These are phyloP conservation scores for Aspergillus campestris DNA, from an alignment of 495 filamentous ascomycete species.

Conservation along the genomic window DNA sequence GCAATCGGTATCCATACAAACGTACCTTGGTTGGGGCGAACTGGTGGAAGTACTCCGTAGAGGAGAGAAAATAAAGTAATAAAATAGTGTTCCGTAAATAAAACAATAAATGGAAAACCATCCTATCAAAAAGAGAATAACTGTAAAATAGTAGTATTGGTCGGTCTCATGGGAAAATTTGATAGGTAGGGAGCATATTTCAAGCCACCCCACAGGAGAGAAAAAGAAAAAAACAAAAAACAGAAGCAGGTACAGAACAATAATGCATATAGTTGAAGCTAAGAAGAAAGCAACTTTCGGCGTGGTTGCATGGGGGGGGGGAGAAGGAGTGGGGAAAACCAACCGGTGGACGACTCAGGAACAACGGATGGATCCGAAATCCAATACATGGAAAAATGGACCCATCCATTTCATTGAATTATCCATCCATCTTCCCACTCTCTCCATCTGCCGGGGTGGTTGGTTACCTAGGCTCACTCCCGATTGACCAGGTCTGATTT, in stretches of 20 bases:
- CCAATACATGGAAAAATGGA: slow-evolving; percentile 10
- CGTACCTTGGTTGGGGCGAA: too few species aligned
- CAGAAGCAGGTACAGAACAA: slow-evolving; percentile 4
- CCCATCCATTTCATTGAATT: slow-evolving; percentile 7
- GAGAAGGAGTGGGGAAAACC: slow-evolving; percentile 11
- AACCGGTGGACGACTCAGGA: slow-evolving; percentile 7
- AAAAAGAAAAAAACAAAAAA: neutral
- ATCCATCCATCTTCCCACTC: too few species aligned
- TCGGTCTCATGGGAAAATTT: neutral
- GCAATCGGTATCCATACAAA: too few species aligned
- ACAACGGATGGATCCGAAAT: slow-evolving; percentile 18
- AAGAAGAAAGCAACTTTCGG: slow-evolving; percentile 11
- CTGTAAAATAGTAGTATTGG: too few species aligned
- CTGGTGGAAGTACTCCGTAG: too few species aligned
- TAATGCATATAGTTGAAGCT: slow-evolving; percentile 10
- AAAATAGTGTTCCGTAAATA: too few species aligned
- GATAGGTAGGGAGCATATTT: neutral
- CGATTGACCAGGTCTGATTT: too few species aligned
- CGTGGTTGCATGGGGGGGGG: slow-evolving; percentile 6
- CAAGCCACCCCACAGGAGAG: neutral
- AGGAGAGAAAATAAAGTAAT: too few species aligned
- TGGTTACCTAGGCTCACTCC: neutral
- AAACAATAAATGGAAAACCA: too few species aligned
- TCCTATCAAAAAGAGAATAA: too few species aligned
- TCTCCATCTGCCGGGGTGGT: slow-evolving; percentile 12